Evolutionary conservation across 306 rosid species (phyloP), one percentile per base, ranked within the genome.

Genomic region (Oemleria cerasiformis): DNA sequence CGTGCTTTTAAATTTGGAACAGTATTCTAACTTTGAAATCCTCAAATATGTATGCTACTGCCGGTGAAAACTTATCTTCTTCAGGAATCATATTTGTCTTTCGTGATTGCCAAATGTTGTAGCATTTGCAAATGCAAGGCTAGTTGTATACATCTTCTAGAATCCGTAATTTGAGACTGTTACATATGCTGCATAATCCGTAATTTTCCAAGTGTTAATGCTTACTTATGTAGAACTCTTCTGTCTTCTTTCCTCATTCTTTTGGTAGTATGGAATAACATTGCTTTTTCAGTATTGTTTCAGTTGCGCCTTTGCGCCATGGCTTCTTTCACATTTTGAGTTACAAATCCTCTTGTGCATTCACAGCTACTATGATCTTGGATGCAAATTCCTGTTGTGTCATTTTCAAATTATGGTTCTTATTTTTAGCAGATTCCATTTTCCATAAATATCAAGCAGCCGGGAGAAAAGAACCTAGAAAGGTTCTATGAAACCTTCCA

Each of bases 401-500:
- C 41, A 70, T 53, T 66, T 67, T 68, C 57, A 36, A 74, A 76
- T 72, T 68, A 44, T 67, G 36, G 49, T 72, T 39, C 10, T 17
- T 72, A 20, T 45, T 44, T 47, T 14, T 84, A 70, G 71, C 86
- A 94, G 98, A 87, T 94, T 72, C 96, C 96, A 36, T 94, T 94
- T 85, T 87, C 97, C 2, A 9, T 91, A 73, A 76, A 72, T 69
- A 79, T 94, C 77, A 86, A 81, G 73, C 82, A 87, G 80, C 80
- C 79, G 23, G 74, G 43, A 30, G 91, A 80, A 54, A 81, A 83
- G 54, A 88, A 80, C 75, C 80, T 76, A 8, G 96, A 85, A 81
- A 88, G 50, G 72, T 82, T 87, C 74, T 87, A 89, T 50, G 97
- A 94, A 85, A 94, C 98, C 48, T 94, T 89, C 84, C 98, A 94